Base-by-base conservation (phyloP, 345 rosid species). In the Hibiscus syriacus region DNA sequence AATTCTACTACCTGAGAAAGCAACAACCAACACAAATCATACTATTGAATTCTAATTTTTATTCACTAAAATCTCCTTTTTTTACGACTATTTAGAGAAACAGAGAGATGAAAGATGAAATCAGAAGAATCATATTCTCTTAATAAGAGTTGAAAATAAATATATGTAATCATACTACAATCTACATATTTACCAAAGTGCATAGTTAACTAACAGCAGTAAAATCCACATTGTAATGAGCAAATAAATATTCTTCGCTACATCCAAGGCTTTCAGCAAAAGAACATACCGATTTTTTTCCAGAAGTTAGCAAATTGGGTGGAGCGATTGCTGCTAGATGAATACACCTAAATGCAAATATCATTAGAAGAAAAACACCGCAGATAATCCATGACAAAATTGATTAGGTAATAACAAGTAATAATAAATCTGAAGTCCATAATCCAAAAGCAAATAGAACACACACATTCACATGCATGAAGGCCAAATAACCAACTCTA, bases 291-390 rank as follows among this genome's bases (percentile, higher is more conserved):
- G 45, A 85, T 83, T 77, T 78, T 76, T 79, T 76, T 84, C 97
- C 97, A 92, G 14, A 76, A 62, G 58, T 72, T 66, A 68, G 72
- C 71, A 76, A 73, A 82, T 16, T 77, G 87, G 58, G 86, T 83
- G 80, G 86, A 88, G 64, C 68, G 87, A 55, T 67, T 73, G 86
- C 96, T 92, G 73, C 89, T 88, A 58, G 78, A 83, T 55, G 98
- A 82, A 79, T 85, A 90, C 50, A 88, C 73, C 98, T 92, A 73
- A 22, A 64, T 13, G 16, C 23, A 48, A 66, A 64, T 59, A 36
- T n/a, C 46, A 45, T 57, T 11, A 39, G n/a, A 43, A 14, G 48
- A 14, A 12, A 12, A 43, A 43, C 19, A 49, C 10, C 0, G 4
- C 25, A 49, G 25, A 19, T 19, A 49, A 49, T 16, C 54, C 25